Percentiles rank a stretch among this genome's conserved stretches.
These are phyloP conservation scores for Apophysomyces ossiformis DNA, from an alignment of 371 early-diverging fungal species.

Conservation along the genomic window DNA sequence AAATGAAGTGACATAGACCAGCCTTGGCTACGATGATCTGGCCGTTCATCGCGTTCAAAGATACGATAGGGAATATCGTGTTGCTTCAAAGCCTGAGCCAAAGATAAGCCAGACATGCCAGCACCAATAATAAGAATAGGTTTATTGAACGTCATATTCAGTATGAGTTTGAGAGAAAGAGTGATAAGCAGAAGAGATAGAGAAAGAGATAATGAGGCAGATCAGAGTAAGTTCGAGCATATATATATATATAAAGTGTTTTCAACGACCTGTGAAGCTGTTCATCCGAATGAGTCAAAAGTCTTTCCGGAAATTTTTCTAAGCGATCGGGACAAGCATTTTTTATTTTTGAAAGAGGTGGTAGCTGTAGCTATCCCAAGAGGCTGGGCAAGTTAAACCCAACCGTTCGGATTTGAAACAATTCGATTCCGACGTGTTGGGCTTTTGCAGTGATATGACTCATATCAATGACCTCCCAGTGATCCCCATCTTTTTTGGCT, in stretches of 20 bases:
- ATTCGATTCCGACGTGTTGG: not conserved
- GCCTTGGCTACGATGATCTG: constrained; percentile 29
- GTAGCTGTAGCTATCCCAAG: too few relatives aligned
- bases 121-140: constrained; percentile 19
- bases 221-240: not conserved
- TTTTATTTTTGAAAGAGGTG: too few relatives aligned
- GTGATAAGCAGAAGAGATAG: not conserved
- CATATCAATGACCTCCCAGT: not conserved
- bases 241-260: not conserved
- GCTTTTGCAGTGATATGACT: not conserved
- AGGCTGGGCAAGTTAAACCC: too few relatives aligned
- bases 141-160: not conserved
- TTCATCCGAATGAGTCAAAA: not conserved
- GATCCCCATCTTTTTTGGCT: not conserved
- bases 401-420: too few relatives aligned
- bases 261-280: not conserved
- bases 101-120: constrained; percentile 27
- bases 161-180: not conserved
- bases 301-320: too few relatives aligned
- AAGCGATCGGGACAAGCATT: too few relatives aligned
- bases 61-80: constrained; percentile 34
- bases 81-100: constrained; percentile 38
- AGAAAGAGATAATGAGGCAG: not conserved
- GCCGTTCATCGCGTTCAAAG: constrained; percentile 36
- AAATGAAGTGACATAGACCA: constrained; percentile 17